Conservation (phyloP, 2,329 filamentous ascomycete species). For the Diaporthe eres region DNA sequence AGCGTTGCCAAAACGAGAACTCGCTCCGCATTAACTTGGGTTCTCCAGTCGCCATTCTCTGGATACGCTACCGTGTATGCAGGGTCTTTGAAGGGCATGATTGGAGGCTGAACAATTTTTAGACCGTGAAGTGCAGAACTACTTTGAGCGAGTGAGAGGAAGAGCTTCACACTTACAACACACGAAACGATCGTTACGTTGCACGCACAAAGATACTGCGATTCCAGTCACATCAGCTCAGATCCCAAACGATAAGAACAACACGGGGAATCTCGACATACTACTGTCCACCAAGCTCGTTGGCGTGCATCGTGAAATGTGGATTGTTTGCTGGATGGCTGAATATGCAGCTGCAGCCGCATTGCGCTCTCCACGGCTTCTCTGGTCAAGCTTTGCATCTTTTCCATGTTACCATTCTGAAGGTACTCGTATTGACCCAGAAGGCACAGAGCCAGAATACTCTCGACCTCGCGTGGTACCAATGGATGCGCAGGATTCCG, state of each 20-base stretch:
- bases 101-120: neutral
- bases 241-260: neutral
- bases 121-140: neutral
- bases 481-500: neutral
- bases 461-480: neutral
- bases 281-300: slow-evolving; percentile 6
- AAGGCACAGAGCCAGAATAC: neutral
- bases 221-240: neutral
- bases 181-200: slow-evolving; percentile 4
- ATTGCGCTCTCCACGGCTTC: neutral
- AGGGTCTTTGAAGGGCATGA: neutral
- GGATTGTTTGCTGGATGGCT: neutral
- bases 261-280: neutral
- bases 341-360: neutral
- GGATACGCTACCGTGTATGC: neutral
- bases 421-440: slow-evolving; percentile 1
- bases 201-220: slow-evolving; percentile 3
- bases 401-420: neutral
- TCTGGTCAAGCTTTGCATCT: neutral
- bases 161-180: neutral
- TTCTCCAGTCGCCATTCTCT: neutral
- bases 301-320: neutral
- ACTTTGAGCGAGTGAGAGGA: neutral
- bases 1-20: neutral
- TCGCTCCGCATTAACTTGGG: neutral